Percentiles rank a stretch among this genome's conserved stretches.
Evolutionary conservation across 164 flowering plant genomes (phyloP).

Genomic region (Vitis rupestris): DNA sequence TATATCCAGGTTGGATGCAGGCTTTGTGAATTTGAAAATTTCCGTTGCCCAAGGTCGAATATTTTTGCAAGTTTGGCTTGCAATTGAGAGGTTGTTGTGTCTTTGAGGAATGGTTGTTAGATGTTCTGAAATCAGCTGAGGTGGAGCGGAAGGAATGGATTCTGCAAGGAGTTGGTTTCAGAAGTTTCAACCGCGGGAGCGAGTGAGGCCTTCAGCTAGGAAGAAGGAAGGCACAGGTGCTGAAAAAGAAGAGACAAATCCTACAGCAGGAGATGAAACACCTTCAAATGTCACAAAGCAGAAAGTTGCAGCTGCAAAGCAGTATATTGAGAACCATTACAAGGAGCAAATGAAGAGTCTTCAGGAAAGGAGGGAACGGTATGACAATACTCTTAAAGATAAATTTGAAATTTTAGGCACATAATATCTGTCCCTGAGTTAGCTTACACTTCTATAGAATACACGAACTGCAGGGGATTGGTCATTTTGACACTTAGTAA

Average conservation of each 20-base stretch:
- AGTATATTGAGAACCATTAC: constrained; percentile 78
- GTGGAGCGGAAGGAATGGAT: constrained; percentile 39
- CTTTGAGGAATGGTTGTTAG: constrained; percentile 3
- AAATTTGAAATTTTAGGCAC: not conserved
- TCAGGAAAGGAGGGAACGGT: constrained; percentile 72
- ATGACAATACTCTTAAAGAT: not conserved
- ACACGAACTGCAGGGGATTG: too few relatives aligned
- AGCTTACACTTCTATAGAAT: not conserved
- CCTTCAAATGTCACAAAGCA: constrained; percentile 61
- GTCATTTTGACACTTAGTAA: too few relatives aligned
- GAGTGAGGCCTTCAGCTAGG: constrained; percentile 26
- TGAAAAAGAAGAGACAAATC: constrained; percentile 15
- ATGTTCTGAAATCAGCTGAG: constrained; percentile 1
- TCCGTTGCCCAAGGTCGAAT: too few relatives aligned
- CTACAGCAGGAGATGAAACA: constrained; percentile 40
- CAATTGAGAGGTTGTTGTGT: too few relatives aligned
- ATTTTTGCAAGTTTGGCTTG: too few relatives aligned
- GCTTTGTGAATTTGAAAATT: too few relatives aligned
- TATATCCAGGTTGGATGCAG: too few relatives aligned
- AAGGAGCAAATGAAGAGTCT: constrained; percentile 75
- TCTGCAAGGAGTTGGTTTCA: constrained; percentile 74
- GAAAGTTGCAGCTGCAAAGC: constrained; percentile 72
- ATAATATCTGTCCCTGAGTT: not conserved
- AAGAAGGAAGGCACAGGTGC: constrained; percentile 39
- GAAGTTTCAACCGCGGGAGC: constrained; percentile 59